A percentile compares a stretch with the other conserved stretches of the same genome.
Evolutionary conservation across 306 rosid genomes (phyloP).

Genomic region (Acacia acuminata): DNA sequence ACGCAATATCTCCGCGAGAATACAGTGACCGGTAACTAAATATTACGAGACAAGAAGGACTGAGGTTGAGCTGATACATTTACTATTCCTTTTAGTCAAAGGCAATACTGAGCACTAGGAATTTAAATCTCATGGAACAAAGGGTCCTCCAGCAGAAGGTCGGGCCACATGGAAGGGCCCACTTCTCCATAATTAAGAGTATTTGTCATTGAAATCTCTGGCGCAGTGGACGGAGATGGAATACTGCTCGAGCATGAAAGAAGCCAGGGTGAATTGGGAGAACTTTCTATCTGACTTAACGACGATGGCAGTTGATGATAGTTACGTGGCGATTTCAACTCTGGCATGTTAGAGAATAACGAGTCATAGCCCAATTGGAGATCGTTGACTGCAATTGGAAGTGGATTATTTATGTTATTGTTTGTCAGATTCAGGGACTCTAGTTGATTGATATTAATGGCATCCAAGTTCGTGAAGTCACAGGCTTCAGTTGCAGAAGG

Average conservation of each 20-base stretch:
- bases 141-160: slow-evolving; percentile 62
- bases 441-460: slow-evolving; percentile 36
- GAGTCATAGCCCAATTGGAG: slow-evolving; percentile 39
- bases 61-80: neutral
- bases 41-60: slow-evolving; percentile 7
- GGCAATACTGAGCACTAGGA: slow-evolving; percentile 32
- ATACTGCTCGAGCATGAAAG: slow-evolving; percentile 46
- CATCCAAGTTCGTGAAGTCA: slow-evolving; percentile 33
- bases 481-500: slow-evolving; percentile 4
- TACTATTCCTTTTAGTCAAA: slow-evolving; percentile 3
- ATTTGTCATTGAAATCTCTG: slow-evolving; percentile 30
- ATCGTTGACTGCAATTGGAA: slow-evolving; percentile 8
- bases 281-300: slow-evolving; percentile 32
- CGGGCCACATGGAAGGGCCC: slow-evolving; percentile 56
- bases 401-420: slow-evolving; percentile 24
- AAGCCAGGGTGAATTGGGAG: slow-evolving; percentile 50
- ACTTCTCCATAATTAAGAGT: slow-evolving; percentile 23
- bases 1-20: neutral
- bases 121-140: slow-evolving; percentile 49
- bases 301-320: slow-evolving; percentile 19
- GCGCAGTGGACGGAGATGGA: slow-evolving; percentile 39
- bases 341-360: slow-evolving; percentile 57
- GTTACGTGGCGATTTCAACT: slow-evolving; percentile 37
- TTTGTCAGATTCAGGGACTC: slow-evolving; percentile 35
- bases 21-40: neutral